phyloP scores from a whole-genome alignment of 1,284 basidiomycete species.

The Cryptococcus sp. region DNA sequence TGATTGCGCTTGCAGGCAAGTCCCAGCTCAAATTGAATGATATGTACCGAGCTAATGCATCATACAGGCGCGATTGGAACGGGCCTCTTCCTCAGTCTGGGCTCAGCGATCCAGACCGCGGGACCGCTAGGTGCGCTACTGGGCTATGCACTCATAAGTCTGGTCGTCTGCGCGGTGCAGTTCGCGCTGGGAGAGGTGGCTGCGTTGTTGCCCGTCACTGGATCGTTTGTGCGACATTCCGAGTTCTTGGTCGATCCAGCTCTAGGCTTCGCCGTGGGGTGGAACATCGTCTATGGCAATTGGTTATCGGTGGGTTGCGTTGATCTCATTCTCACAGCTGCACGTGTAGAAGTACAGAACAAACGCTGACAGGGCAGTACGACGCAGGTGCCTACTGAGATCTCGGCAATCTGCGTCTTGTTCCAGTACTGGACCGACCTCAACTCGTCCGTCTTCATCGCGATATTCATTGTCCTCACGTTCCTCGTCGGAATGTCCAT shows the following conservation, averaged over 20 bases:
- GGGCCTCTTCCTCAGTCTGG: constrained; percentile 12
- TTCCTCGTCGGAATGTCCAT: constrained; percentile 74
- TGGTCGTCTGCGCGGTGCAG: constrained; percentile 32
- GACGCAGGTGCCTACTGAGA: constrained; percentile 31
- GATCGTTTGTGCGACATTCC: constrained; percentile 33
- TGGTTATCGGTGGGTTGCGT: constrained; percentile 23
- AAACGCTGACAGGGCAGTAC: neutral
- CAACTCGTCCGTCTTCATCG: constrained; percentile 72
- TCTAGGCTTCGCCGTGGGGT: constrained; percentile 37
- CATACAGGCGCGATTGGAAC: constrained; percentile 11
- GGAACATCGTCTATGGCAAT: constrained; percentile 37
- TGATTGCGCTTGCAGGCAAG: constrained; percentile 40
- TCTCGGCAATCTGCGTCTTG: constrained; percentile 22
- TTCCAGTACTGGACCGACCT: constrained; percentile 45
- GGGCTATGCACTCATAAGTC: constrained; percentile 35
- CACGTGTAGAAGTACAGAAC: neutral
- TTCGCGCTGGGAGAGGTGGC: constrained; percentile 34
- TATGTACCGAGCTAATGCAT: neutral
- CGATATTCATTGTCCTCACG: constrained; percentile 69
- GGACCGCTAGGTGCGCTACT: constrained; percentile 53
- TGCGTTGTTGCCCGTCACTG: constrained; percentile 28
- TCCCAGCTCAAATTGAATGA: too few relatives aligned
- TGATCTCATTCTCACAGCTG: too few relatives aligned
- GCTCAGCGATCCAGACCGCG: constrained; percentile 38
- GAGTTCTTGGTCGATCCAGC: constrained; percentile 36